Conservation (phyloP, 2,329 filamentous ascomycete species). For the Paraphoma sp. region DNA sequence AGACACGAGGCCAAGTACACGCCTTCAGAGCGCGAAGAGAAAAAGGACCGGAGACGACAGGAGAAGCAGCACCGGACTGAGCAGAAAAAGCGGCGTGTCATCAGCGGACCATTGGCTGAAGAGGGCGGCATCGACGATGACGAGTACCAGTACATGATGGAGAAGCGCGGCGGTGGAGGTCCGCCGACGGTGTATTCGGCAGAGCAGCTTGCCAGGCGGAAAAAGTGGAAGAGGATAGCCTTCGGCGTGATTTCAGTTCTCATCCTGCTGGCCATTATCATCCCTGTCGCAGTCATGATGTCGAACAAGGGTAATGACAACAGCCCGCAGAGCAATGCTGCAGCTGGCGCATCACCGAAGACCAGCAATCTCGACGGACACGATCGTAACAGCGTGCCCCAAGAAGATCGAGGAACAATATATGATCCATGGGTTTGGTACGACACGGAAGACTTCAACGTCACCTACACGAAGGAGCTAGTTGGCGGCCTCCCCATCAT, state of each 20-base stretch:
- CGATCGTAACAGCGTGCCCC: constrained; percentile 53
- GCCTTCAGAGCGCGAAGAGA: constrained; percentile 47
- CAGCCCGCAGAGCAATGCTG: constrained; percentile 26
- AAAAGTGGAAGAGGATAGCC: constrained; percentile 61
- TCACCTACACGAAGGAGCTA: constrained; percentile 85
- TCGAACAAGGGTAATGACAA: constrained; percentile 51
- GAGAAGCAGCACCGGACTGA: constrained; percentile 38
- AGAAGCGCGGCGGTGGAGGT: constrained; percentile 51
- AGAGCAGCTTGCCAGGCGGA: constrained; percentile 47
- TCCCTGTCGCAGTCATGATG: constrained; percentile 55
- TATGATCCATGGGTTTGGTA: constrained; percentile 93
- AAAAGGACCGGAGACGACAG: constrained; percentile 50
- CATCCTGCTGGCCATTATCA: constrained; percentile 54
- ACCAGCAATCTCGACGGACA: constrained; percentile 56
- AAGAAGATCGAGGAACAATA: constrained; percentile 73
- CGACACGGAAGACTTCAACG: constrained; percentile 88
- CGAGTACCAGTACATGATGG: constrained; percentile 49
- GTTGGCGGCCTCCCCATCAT: constrained; percentile 90
- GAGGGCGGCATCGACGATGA: constrained; percentile 52
- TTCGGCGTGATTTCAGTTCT: constrained; percentile 47
- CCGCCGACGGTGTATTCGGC: constrained; percentile 44
- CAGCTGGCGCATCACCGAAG: constrained; percentile 39
- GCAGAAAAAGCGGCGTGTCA: constrained; percentile 49
- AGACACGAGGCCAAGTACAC: constrained; percentile 43
- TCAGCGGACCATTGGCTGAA: constrained; percentile 57